These are phyloP conservation scores for Claviceps monticola DNA, from an alignment of 2,329 filamentous ascomycete species.

Conservation along the genomic window DNA sequence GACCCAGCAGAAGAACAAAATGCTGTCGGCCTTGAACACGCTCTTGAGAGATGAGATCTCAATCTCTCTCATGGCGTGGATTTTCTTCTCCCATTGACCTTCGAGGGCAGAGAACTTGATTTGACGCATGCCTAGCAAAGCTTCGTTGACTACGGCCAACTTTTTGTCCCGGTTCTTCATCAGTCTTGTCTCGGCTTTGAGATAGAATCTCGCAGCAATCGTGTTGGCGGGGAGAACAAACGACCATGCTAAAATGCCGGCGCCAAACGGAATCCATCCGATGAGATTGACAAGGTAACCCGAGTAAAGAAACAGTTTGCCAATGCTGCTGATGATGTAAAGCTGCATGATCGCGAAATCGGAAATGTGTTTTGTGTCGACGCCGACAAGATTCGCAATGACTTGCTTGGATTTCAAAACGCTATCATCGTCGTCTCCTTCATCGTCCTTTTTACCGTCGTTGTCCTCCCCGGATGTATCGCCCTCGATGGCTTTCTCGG, in stretches of 20 bases:
- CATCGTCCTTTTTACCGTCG: constrained; percentile 26
- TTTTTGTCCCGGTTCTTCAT: constrained; percentile 70
- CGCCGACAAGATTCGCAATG: constrained; percentile 66
- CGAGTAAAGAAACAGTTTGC: constrained; percentile 53
- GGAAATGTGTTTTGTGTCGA: constrained; percentile 56
- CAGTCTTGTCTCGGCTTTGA: constrained; percentile 49
- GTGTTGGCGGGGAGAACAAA: constrained; percentile 56
- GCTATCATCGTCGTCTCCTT: constrained; percentile 40
- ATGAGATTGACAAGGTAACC: constrained; percentile 54
- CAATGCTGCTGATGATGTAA: constrained; percentile 46
- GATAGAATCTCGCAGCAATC: constrained; percentile 49
- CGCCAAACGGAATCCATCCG: constrained; percentile 54
- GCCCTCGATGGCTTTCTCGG: constrained; percentile 31
- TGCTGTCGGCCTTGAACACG: constrained; percentile 49
- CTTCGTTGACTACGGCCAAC: constrained; percentile 62
- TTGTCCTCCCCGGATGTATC: constrained; percentile 16
- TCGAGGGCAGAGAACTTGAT: constrained; percentile 76
- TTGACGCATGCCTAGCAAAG: constrained; percentile 64
- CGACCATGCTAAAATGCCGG: constrained; percentile 50
- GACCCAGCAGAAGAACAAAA: constrained; percentile 55
- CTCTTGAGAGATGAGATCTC: constrained; percentile 55
- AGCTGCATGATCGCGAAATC: constrained; percentile 56
- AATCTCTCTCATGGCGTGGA: constrained; percentile 44
- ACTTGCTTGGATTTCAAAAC: constrained; percentile 42
- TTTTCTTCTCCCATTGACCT: constrained; percentile 58